Percentiles rank a stretch among this genome's conserved stretches.
Evolutionary conservation across 2,329 filamentous ascomycete species (phyloP).

Genomic region (Neophaeococcomyces aloes): DNA sequence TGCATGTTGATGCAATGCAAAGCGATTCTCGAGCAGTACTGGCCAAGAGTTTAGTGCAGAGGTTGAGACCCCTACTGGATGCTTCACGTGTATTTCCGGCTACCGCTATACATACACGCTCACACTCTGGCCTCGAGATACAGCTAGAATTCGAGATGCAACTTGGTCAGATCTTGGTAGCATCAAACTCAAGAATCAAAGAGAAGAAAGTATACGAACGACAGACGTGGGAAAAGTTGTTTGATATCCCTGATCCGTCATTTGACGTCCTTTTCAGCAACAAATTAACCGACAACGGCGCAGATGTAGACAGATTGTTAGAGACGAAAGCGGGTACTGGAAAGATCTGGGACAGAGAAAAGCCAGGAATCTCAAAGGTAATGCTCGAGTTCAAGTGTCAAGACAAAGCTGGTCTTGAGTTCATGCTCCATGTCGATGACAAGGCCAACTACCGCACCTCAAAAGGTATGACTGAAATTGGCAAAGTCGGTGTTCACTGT

Average conservation of each 20-base stretch:
- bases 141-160: constrained; percentile 28
- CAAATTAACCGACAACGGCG: constrained; percentile 30
- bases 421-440: constrained; percentile 28
- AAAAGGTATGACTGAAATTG: constrained; percentile 23
- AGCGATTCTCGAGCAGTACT: constrained; percentile 6
- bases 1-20: constrained; percentile 9
- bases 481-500: constrained; percentile 30
- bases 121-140: constrained; percentile 15
- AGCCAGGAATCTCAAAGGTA: constrained; percentile 14
- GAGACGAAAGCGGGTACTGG: constrained; percentile 23
- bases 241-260: constrained; percentile 17
- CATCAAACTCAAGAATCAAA: constrained; percentile 18
- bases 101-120: too few relatives aligned
- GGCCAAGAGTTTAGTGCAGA: constrained; percentile 23
- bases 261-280: constrained; percentile 26
- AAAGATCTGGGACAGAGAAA: background rate
- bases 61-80: constrained; percentile 26
- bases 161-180: constrained; percentile 28
- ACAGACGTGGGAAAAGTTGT: constrained; percentile 26
- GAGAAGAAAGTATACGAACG: constrained; percentile 12
- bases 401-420: constrained; percentile 22
- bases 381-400: constrained; percentile 33
- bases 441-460: constrained; percentile 24
- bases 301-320: constrained; percentile 31
- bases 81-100: constrained; percentile 26